Evolutionary conservation across 495 filamentous ascomycete genomes (phyloP), one percentile per base, ranked within the genome.

Genomic region (Staphylotrichum longicolle): DNA sequence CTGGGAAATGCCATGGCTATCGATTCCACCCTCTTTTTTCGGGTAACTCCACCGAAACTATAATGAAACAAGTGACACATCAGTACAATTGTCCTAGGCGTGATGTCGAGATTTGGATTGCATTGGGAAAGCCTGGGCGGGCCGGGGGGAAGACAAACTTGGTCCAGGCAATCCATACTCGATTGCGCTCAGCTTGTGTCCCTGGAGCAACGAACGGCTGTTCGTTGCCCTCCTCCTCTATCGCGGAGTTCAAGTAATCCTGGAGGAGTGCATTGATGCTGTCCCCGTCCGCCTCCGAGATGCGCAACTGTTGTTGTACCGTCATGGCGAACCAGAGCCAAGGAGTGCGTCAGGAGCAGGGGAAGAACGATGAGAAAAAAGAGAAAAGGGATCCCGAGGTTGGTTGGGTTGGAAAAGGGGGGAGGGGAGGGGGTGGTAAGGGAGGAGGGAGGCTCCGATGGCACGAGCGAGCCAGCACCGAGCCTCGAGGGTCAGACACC

Each of bases 131-230:
- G 44, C 42, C 54, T 57, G 30, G 54, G 54, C 47, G 39, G 44
- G 33, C 12, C 33, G 56, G 45, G 44, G n/a, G 32, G 45, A 58
- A 58, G 56, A 49, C 20, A 50, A 41, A 58, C 56, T 58, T 20
- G 45, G 56, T 58, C 56, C 15, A 58, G 56, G 56, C 45, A 11
- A 9, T 9, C 56, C n/a, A 58, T 58, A 50, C 50, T 41, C 56
- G 40, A 58, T 58, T 35, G 46, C 35, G 45, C 44, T 58, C 56
- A 8, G 34, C 44, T 11, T 57, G 14, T 14, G 32, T 57, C 5
- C 37, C 37, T 39, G 37, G 37, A 39, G 37, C 5, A 39, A 9
- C 9, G 37, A 39, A 9, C 37, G 37, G 37, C 37, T 39, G 37
- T 39, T 39, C 5, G 37, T 9, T 39, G 32, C 34, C 20, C 34